A percentile compares a stretch with the other conserved stretches of the same genome.
Evolutionary conservation across 345 rosid genomes (phyloP).

Genomic region (Gossypium anomalum): DNA sequence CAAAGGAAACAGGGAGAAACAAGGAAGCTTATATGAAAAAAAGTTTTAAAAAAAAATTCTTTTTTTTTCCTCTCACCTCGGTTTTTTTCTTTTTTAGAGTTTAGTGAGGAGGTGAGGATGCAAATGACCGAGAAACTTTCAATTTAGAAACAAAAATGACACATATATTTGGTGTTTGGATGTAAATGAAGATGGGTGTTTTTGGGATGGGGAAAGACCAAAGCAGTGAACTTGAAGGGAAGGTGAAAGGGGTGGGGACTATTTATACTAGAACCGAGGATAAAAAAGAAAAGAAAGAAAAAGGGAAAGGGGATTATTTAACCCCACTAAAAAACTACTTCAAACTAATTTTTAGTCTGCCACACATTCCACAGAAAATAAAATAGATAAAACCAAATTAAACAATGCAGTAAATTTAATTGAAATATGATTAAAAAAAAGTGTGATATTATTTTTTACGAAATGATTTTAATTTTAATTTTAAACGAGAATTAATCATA

Average conservation of each 20-base stretch:
- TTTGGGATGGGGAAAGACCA: neutral
- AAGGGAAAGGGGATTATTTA: neutral
- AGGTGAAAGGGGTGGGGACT: conserved; percentile 22
- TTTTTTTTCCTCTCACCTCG: neutral
- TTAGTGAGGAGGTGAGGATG: conserved; percentile 6
- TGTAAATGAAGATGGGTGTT: neutral
- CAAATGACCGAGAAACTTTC: neutral
- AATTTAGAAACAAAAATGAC: neutral
- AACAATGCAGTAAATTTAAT: neutral
- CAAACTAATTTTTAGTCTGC: conserved; percentile 8
- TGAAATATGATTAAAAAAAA: neutral
- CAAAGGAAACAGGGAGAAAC: conserved; percentile 21
- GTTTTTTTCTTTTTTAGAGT: neutral
- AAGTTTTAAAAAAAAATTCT: neutral
- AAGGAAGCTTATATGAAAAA: conserved; percentile 6
- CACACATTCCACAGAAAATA: conserved; percentile 18
- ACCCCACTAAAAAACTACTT: conserved; percentile 16
- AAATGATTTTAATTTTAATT: too few relatives aligned
- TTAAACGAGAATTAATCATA: neutral
- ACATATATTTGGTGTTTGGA: neutral
- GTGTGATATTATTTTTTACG: too few relatives aligned
- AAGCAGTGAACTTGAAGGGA: conserved; percentile 22
- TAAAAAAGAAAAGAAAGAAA: too few relatives aligned
- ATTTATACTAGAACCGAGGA: conserved; percentile 32
- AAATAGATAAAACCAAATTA: neutral